Evolutionary conservation across 179 eudicot genomes (phyloP).

Genomic region (Beta macrorhiza): DNA sequence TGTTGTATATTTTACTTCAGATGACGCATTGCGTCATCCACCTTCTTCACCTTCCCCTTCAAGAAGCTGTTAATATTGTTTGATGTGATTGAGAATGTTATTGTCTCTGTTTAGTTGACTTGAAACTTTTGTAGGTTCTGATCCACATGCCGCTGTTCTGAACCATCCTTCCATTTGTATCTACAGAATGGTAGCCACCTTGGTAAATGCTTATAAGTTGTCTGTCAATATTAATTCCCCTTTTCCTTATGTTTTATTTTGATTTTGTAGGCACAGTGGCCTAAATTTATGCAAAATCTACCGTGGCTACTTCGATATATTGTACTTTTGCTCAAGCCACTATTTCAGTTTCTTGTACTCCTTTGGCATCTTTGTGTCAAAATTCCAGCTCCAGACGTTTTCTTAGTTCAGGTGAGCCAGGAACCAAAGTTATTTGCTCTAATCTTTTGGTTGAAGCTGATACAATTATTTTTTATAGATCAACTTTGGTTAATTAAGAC

Average conservation of each 20-base stretch:
- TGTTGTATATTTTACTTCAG: neutral
- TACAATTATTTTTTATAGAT: neutral
- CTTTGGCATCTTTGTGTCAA: slow-evolving; percentile 86
- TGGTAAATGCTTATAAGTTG: slow-evolving; percentile 7
- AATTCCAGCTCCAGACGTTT: slow-evolving; percentile 89
- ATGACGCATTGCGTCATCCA: neutral
- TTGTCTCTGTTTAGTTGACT: neutral
- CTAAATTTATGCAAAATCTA: slow-evolving; percentile 47
- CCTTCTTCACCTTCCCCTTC: neutral
- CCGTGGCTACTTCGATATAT: slow-evolving; percentile 60
- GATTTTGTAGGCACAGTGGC: slow-evolving; percentile 74
- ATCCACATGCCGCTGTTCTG: slow-evolving; percentile 68
- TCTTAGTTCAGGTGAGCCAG: slow-evolving; percentile 75
- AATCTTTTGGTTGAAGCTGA: neutral
- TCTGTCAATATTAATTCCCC: neutral
- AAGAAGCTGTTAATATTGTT: neutral
- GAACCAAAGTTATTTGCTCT: neutral
- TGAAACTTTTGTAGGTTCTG: slow-evolving; percentile 52
- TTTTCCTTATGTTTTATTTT: slow-evolving; percentile 13
- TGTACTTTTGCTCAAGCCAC: slow-evolving; percentile 75
- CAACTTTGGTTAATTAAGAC: neutral
- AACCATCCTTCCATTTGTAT: slow-evolving; percentile 69
- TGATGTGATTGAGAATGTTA: neutral
- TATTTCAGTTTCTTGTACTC: slow-evolving; percentile 70
- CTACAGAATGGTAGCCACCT: slow-evolving; percentile 62